A percentile compares a stretch with the other conserved stretches of the same genome.
Conservation (phyloP, 352 stramenopile genomes). For the Globisporangium takayamanum region DNA sequence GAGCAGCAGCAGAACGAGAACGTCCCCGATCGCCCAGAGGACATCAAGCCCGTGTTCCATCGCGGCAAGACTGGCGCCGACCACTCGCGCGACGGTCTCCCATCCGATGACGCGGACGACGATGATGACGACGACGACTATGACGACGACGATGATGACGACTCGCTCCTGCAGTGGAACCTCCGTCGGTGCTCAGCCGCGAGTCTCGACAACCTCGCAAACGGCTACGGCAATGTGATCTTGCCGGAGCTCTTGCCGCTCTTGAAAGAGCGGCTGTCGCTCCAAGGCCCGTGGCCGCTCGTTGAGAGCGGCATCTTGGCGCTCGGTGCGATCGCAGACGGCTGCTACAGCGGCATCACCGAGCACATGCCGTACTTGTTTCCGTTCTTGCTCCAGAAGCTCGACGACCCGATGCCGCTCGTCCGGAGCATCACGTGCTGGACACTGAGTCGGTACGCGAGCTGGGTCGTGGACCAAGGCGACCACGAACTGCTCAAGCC, state of each 20-base stretch:
- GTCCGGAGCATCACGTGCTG: constrained; percentile 93
- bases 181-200: constrained; percentile 92
- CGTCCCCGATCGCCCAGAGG: constrained; percentile 86
- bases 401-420: constrained; percentile 84
- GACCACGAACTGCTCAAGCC: constrained; percentile 80
- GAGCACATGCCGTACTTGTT: constrained; percentile 90
- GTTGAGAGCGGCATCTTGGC: constrained; percentile 94
- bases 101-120: constrained; percentile 37
- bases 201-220: constrained; percentile 92
- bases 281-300: constrained; percentile 89
- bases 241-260: constrained; percentile 89
- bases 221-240: constrained; percentile 91
- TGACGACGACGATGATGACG: constrained; percentile 87
- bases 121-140: constrained; percentile 88
- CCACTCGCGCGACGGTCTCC: constrained; percentile 27
- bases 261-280: constrained; percentile 87
- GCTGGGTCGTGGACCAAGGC: constrained; percentile 90
- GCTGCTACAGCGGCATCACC: constrained; percentile 91
- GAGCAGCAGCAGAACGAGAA: constrained; percentile 83
- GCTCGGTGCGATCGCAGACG: constrained; percentile 93
- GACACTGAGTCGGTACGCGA: constrained; percentile 90
- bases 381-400: constrained; percentile 92
- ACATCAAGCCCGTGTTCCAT: constrained; percentile 89
- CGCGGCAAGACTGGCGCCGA: constrained; percentile 31
- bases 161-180: constrained; percentile 95